Conservation (phyloP, 345 rosid genomes). For the Pseudoturritis turrita region DNA sequence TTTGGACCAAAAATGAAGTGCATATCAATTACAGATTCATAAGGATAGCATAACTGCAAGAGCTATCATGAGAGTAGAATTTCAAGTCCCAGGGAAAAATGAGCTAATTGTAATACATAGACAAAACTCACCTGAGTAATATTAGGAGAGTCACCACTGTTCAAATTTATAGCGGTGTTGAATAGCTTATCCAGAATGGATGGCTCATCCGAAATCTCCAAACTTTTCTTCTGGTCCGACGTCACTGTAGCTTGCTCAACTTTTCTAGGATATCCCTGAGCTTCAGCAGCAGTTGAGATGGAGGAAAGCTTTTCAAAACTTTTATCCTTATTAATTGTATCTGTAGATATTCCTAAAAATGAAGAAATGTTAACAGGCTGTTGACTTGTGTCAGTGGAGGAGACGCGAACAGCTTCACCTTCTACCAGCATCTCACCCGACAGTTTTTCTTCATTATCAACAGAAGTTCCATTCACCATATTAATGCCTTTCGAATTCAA, state of each 20-base stretch:
- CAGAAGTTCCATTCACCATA: slow-evolving; percentile 33
- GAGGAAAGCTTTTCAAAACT: slow-evolving; percentile 34
- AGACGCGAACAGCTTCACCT: slow-evolving; percentile 30
- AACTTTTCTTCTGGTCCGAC: slow-evolving; percentile 33
- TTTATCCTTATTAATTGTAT: slow-evolving; percentile 27
- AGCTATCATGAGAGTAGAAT: background rate
- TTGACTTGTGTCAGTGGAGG: slow-evolving; percentile 29
- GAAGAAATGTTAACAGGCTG: slow-evolving; percentile 35
- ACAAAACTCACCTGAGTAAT: slow-evolving; percentile 42
- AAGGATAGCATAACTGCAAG: background rate
- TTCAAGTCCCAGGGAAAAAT: background rate
- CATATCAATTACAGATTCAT: background rate
- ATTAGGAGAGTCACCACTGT: slow-evolving; percentile 41
- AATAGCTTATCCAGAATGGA: slow-evolving; percentile 83
- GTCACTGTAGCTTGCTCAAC: slow-evolving; percentile 41
- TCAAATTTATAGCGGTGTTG: slow-evolving; percentile 48
- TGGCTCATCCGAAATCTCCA: slow-evolving; percentile 41
- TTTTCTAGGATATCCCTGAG: slow-evolving; percentile 31
- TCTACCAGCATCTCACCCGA: slow-evolving; percentile 37
- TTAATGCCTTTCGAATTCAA: slow-evolving; percentile 38
- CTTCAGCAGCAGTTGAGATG: slow-evolving; percentile 38
- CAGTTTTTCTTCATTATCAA: slow-evolving; percentile 40
- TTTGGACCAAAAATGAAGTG: background rate
- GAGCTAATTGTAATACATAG: background rate
- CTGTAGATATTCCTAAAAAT: slow-evolving; percentile 36